These are phyloP conservation scores for Gymnopus androsaceus DNA, from an alignment of 1,284 basidiomycete species.

Conservation along the genomic window DNA sequence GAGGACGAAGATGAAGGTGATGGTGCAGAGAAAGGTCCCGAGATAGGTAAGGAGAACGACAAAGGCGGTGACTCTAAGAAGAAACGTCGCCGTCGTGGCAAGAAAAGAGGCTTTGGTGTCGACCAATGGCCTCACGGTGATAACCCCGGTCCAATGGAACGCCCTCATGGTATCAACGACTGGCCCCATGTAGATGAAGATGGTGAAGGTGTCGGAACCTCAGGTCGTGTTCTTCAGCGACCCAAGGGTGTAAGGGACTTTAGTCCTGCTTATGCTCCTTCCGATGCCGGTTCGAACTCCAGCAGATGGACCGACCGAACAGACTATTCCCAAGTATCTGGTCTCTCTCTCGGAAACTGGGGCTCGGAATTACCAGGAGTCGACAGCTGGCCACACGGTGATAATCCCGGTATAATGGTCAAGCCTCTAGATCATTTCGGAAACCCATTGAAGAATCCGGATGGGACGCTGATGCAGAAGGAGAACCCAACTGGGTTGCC, in stretches of 20 bases:
- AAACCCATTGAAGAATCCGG: neutral
- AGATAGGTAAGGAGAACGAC: too few relatives aligned
- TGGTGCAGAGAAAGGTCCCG: too few relatives aligned
- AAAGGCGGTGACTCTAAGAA: neutral
- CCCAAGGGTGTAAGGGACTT: too few relatives aligned
- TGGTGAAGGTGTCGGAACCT: neutral
- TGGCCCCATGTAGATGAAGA: slow-evolving; percentile 1
- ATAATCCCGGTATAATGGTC: slow-evolving; percentile 4
- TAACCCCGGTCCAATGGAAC: neutral
- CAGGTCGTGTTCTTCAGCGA: neutral
- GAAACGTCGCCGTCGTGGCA: neutral
- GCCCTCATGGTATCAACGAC: slow-evolving; percentile 1
- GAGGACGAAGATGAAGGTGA: neutral
- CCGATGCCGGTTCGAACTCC: too few relatives aligned
- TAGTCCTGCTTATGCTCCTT: too few relatives aligned
- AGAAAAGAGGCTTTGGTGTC: slow-evolving; percentile 2
- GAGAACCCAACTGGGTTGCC: neutral
- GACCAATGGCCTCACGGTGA: slow-evolving; percentile 10
- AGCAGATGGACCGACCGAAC: too few relatives aligned
- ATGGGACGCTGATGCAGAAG: neutral
- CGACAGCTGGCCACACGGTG: slow-evolving; percentile 4
- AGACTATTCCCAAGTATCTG: too few relatives aligned
- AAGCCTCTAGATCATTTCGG: neutral
- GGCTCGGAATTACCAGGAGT: neutral
- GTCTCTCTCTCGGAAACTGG: too few relatives aligned